Percentiles rank a stretch among this genome's conserved stretches.
These are phyloP conservation scores for Claviceps purpurea DNA, from an alignment of 2,329 filamentous ascomycete species.

Conservation along the genomic window DNA sequence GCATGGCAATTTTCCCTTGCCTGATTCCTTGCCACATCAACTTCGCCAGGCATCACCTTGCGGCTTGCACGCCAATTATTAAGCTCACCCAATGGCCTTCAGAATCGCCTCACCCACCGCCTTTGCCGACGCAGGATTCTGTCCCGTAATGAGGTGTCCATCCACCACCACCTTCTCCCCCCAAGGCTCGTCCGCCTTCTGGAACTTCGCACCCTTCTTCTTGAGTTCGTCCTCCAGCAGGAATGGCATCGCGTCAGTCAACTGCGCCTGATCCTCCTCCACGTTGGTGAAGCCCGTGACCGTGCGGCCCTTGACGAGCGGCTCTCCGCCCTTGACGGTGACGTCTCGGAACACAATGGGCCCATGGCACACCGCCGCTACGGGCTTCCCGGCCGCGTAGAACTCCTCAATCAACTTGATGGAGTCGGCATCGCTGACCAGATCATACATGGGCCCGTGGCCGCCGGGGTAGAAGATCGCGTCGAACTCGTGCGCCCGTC, in stretches of 20 bases:
- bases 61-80: background rate
- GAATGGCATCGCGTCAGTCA: constrained; percentile 43
- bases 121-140: constrained; percentile 42
- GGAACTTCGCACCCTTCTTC: constrained; percentile 39
- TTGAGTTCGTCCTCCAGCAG: constrained; percentile 42
- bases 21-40: no score
- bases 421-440: constrained; percentile 41
- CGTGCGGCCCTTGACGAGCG: constrained; percentile 40
- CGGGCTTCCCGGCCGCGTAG: constrained; percentile 44
- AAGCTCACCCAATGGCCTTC: constrained; percentile 25
- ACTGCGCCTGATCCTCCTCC: constrained; percentile 33
- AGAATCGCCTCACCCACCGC: constrained; percentile 37
- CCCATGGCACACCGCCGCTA: constrained; percentile 57
- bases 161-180: constrained; percentile 35
- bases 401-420: constrained; percentile 51
- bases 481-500: constrained; percentile 46
- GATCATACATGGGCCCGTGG: constrained; percentile 55
- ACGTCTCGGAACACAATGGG: constrained; percentile 49
- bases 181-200: constrained; percentile 39
- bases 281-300: constrained; percentile 52
- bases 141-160: constrained; percentile 41
- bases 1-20: no score
- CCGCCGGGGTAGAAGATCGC: constrained; percentile 46
- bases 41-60: background rate
- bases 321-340: constrained; percentile 33